Conservation (phyloP, 257 asterid species). For the Rehmannia glutinosa region DNA sequence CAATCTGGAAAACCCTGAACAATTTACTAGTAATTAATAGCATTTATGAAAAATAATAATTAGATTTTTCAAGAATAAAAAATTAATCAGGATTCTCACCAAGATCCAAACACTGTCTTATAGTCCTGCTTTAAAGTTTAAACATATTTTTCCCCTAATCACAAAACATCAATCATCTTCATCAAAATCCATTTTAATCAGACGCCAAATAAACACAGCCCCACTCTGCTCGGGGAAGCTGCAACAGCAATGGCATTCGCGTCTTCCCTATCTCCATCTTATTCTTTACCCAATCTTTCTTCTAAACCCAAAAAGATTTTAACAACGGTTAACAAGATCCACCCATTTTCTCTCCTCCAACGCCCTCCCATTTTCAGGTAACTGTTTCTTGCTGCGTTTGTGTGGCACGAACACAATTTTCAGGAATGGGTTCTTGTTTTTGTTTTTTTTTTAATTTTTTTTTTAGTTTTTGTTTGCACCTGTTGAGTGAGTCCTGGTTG, state of each 20-base stretch:
- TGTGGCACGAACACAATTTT: not conserved
- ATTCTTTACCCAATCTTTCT: conserved; percentile 22
- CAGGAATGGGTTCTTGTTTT: not conserved
- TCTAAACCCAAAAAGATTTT: conserved; percentile 23
- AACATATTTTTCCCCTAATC: not conserved
- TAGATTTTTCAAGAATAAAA: too few relatives aligned
- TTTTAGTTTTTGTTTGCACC: not conserved
- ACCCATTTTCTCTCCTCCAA: conserved; percentile 32
- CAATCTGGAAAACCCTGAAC: too few relatives aligned
- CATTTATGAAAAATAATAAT: too few relatives aligned
- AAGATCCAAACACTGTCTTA: not conserved
- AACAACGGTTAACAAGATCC: conserved; percentile 36
- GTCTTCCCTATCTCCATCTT: conserved; percentile 35
- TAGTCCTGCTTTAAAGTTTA: too few relatives aligned
- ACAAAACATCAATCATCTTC: not conserved
- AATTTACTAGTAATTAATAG: too few relatives aligned
- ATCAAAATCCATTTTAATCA: not conserved
- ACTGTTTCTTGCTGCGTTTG: not conserved
- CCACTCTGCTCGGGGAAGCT: not conserved
- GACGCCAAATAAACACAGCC: conserved; percentile 18
- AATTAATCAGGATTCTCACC: not conserved
- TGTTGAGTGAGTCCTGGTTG: not conserved
- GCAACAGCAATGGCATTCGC: conserved; percentile 48
- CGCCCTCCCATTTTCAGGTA: conserved; percentile 47
- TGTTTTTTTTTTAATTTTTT: not conserved